phyloP scores from a whole-genome alignment of 1,284 basidiomycete species.

The Xerocomus nothofagi region DNA sequence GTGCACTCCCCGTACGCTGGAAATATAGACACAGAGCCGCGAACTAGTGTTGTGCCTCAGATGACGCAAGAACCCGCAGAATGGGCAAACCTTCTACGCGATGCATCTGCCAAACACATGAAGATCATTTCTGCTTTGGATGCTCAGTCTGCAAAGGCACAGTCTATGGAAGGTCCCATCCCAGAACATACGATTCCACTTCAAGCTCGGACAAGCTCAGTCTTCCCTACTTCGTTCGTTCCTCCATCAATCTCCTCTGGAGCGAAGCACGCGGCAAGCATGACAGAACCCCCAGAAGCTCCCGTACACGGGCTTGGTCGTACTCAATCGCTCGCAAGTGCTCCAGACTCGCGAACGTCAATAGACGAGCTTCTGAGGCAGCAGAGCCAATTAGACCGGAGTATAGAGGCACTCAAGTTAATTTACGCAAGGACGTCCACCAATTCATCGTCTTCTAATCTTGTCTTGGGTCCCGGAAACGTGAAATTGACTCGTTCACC shows the following conservation, averaged over 20 bases:
- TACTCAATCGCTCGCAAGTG: conserved; percentile 23
- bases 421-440: conserved; percentile 40
- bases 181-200: neutral
- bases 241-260: neutral
- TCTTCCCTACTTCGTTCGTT: neutral
- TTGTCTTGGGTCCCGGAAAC: conserved; percentile 5
- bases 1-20: conserved; percentile 7
- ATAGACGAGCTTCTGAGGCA: conserved; percentile 57
- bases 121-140: conserved; percentile 7
- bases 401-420: conserved; percentile 55
- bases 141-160: conserved; percentile 5
- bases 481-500: conserved; percentile 22
- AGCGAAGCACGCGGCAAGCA: neutral
- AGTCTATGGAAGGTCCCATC: conserved; percentile 10
- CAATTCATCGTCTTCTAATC: conserved; percentile 7
- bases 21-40: neutral
- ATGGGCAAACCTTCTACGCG: conserved; percentile 4
- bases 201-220: conserved; percentile 3
- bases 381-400: conserved; percentile 64
- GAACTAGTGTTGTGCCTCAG: conserved; percentile 1
- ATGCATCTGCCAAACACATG: conserved; percentile 6
- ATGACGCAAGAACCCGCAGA: conserved; percentile 7
- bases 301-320: conserved; percentile 52
- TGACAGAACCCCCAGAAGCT: conserved; percentile 21
- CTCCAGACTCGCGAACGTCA: conserved; percentile 32